Base-by-base conservation (phyloP, 306 rosid species). In the Casuarina equisetifolia region DNA sequence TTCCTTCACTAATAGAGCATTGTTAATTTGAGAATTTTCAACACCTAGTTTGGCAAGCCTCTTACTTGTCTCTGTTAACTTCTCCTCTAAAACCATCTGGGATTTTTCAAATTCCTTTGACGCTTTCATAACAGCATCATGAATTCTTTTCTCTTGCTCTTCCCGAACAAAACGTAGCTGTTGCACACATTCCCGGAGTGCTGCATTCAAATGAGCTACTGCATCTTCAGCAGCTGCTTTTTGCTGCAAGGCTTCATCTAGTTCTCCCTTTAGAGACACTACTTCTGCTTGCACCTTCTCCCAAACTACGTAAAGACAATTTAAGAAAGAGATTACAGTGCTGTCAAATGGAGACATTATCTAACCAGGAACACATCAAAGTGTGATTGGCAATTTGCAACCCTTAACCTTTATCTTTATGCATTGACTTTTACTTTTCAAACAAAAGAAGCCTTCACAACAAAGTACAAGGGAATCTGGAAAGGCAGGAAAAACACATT, bases 151-250 rank as follows among this genome's bases (percentile, higher is more conserved):
- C 83, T 90, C 93, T 81, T 91, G 92, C 82, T 93, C 98, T 49
- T 93, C 97, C 74, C 90, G 92, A 79, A 91, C 97, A 87, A 87
- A 91, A 15, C 87, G 87, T 67, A 90, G 89, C 88, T 93, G 97
- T 78, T 87, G 96, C 97, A 90, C 90, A 79, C 97, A 91, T 84
- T 93, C 98, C 86, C 89, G 89, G 69, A 91, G 91, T 2, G 96
- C 96, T 69, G 85, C 93, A 85, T 93, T 92, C 84, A 93, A 76
- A 78, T 93, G 91, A 38, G 77, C 73, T 74, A 91, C 78, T 81
- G 97, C 83, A 76, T 93, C 94, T 83, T 91, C 96, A 59, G 82
- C 78, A 78, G 81, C 78, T 36, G 79, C 73, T 80, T 81, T 82
- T 68, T 87, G 88, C 78, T 84, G 91, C 73, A 86, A 82, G 53